Evolutionary conservation across 768 basidiomycete genomes (phyloP).

Genomic region (Agrocybe pediades): DNA sequence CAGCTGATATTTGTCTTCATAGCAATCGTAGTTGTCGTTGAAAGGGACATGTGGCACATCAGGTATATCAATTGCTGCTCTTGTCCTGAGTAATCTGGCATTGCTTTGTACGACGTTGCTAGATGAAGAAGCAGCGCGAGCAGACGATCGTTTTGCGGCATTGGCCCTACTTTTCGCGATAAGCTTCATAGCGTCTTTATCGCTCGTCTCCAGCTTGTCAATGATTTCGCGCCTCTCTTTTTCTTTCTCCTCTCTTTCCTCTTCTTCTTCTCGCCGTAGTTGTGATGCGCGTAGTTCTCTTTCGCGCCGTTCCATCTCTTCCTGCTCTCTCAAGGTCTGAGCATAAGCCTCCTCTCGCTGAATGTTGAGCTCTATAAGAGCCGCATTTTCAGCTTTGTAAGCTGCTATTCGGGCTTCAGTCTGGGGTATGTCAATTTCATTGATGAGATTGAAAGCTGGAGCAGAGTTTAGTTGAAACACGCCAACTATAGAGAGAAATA

Average conservation of each 20-base stretch:
- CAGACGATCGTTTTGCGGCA: constrained; percentile 60
- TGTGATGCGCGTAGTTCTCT: constrained; percentile 70
- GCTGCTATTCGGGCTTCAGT: constrained; percentile 84
- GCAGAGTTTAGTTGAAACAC: constrained; percentile 3
- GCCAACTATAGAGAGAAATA: constrained; percentile 1
- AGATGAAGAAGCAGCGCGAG: constrained; percentile 50
- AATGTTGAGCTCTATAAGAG: constrained; percentile 80
- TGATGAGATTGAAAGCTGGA: constrained; percentile 92
- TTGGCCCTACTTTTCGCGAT: constrained; percentile 70
- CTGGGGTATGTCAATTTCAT: constrained; percentile 76
- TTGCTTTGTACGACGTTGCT: constrained; percentile 42
- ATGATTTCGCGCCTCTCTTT: constrained; percentile 74
- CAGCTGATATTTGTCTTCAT: constrained; percentile 66
- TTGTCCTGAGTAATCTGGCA: constrained; percentile 55
- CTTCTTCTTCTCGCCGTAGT: constrained; percentile 67
- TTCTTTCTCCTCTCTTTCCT: constrained; percentile 77
- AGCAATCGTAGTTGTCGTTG: constrained; percentile 75
- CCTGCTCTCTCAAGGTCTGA: constrained; percentile 72
- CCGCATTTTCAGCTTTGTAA: constrained; percentile 81
- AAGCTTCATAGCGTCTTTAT: constrained; percentile 68
- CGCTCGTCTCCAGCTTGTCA: constrained; percentile 78
- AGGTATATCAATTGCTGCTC: constrained; percentile 70
- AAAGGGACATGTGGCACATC: constrained; percentile 82
- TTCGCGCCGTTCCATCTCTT: constrained; percentile 75
- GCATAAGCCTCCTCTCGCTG: constrained; percentile 81